Base-by-base conservation (phyloP, 306 rosid genomes). In the Quercus ilex region DNA sequence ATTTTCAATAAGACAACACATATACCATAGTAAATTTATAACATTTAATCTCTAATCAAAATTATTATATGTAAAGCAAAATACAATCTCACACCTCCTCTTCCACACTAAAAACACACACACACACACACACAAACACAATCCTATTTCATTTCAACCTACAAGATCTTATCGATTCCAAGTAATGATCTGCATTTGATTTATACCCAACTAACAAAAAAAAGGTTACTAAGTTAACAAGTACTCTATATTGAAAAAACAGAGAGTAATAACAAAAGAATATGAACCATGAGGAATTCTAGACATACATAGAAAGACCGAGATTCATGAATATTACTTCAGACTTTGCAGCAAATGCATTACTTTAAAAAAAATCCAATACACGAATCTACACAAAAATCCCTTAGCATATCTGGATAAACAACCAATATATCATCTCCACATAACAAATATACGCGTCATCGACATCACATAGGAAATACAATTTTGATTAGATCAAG, bases 401-500 rank as follows among this genome's bases (percentile, higher is more conserved):
- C n/a, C n/a, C 72, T 49, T 59, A 60, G 46, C 20, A 43, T 9
- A 18, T 23, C 55, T 8, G 13, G 17, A 62, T 21, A 64, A 23
- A 46, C 41, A 11, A 49, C 7, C 65, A 4, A 43, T 25, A 57
- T 58, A 14, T 10, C 18, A 52, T 57, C 69, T 56, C 25, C 43
- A 53, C 25, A 5, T 5, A 28, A 52, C 69, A 52, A 52, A 68
- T 23, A 73, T 15, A 59, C 19, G 15, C 73, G 72, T 64, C 30
- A 26, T 71, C 30, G 41, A 49, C 71, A 53, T 19, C 0, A n/a
- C 3, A 26, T 2, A 4, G 15, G 2, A 35, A 33, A 33, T 10
- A 11, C 8, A 81, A 20, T 60, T 59, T 60, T 31, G 35, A 41
- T 70, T 68, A 49, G 55, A 81, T 74, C 81, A 70, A 80, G 68